Base-by-base conservation (phyloP, 148 eudicot genomes). In the Arbutus unedo region DNA sequence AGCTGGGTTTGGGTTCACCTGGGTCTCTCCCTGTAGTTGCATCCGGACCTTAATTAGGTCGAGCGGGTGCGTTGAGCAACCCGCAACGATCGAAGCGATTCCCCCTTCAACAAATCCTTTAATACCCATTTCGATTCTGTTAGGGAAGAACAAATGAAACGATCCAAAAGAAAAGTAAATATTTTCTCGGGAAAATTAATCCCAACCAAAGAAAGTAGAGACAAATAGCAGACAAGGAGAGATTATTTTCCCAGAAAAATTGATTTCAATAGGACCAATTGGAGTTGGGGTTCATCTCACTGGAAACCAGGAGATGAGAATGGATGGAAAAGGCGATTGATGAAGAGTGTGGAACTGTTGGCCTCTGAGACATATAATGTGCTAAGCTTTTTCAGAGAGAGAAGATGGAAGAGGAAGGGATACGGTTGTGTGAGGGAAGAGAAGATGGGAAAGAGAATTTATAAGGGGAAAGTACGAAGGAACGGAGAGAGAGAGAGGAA, bases 311-410 rank as follows among this genome's bases (percentile, higher is more conserved):
- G 16, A 83, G 11, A 41, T 71, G 79, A 38, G 57, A 45, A 23
- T 49, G 74, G 82, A 79, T 57, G 77, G 86, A 86, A 81, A 90
- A 90, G 66, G 98, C 93, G 13, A 90, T 84, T 16, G 84, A 76
- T 19, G 84, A 77, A 14, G 84, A 82, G 74, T 74, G 78, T 21
- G 83, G 96, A 51, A 92, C 91, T 85, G 68, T 57, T n/a, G 95
- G 77, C 78, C 98, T 91, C 8, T 92, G 96, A 91, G 95, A 93
- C 97, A 93, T 93, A 90, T 82, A 87, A 85, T 73, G 53, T 21
- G 60, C 2, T 14, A 2, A 49, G 25, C 3, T 44, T 3, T 64
- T 10, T 5, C 3, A 15, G 70, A 64, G 23, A 59, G 66, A 19
- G 25, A 3, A 1, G 3, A 1, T 3, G 25, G 25, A 8, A 21